Evolutionary conservation across 176 grass and related monocot species (phyloP).

Genomic region (Eleusine indica): DNA sequence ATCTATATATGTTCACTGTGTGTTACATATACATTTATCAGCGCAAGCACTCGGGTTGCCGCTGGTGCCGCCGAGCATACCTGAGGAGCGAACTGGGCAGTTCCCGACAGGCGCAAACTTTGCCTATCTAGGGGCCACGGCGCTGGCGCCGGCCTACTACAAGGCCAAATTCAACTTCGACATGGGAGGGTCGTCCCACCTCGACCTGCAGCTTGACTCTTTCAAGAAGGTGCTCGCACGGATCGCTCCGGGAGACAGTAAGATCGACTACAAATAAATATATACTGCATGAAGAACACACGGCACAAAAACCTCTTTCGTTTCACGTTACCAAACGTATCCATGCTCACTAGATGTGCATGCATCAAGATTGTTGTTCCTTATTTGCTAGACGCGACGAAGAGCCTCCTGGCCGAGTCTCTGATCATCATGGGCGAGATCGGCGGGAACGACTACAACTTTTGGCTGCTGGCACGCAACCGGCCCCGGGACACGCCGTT

Average conservation of each 20-base stretch:
- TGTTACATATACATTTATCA: not conserved
- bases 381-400: not conserved
- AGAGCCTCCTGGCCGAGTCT: conserved; percentile 40
- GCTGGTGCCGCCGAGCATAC: conserved; percentile 43
- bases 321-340: not conserved
- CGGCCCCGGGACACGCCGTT: conserved; percentile 37
- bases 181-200: not conserved
- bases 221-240: conserved; percentile 52
- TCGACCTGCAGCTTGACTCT: conserved; percentile 41
- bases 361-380: not conserved
- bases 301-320: not conserved
- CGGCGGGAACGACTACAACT: conserved; percentile 76
- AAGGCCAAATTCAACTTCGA: not conserved
- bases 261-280: not conserved
- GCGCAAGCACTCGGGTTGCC: conserved; percentile 57
- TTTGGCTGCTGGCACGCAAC: not conserved
- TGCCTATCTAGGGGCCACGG: conserved; percentile 42
- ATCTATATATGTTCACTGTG: too few relatives aligned
- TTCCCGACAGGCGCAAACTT: conserved; percentile 67
- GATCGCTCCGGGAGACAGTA: conserved; percentile 47
- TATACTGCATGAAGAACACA: not conserved
- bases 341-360: too few relatives aligned
- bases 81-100: conserved; percentile 29
- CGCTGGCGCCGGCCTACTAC: conserved; percentile 41
- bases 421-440: conserved; percentile 60